These are phyloP conservation scores for Curvularia eragrostidis DNA, from an alignment of 2,329 filamentous ascomycete species.

Conservation along the genomic window DNA sequence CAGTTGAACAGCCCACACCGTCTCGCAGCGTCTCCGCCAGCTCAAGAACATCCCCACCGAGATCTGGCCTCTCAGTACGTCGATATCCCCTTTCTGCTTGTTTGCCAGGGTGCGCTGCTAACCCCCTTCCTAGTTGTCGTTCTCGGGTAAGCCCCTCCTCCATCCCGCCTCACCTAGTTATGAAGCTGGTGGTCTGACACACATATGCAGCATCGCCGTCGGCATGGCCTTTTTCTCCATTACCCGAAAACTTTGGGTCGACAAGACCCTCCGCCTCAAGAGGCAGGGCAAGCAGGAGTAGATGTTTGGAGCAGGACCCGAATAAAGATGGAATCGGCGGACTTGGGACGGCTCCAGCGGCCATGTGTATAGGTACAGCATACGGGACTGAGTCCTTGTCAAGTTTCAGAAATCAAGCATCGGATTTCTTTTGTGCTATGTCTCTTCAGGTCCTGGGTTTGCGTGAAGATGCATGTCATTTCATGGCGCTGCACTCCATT, in stretches of 20 bases:
- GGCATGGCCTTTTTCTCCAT: conserved; percentile 82
- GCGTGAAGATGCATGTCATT: neutral
- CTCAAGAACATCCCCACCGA: conserved; percentile 91
- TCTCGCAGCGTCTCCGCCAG: conserved; percentile 91
- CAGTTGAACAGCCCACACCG: conserved; percentile 77
- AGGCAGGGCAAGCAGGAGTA: conserved; percentile 63
- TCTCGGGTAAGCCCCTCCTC: conserved; percentile 69
- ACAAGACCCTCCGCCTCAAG: conserved; percentile 90
- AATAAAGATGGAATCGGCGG: conserved; percentile 13
- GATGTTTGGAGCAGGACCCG: conserved; percentile 10
- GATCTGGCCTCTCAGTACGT: conserved; percentile 90
- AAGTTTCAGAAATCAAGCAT: conserved; percentile 32
- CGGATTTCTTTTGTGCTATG: conserved; percentile 33
- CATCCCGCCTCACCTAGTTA: neutral
- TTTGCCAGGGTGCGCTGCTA: conserved; percentile 19
- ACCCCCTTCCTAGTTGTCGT: conserved; percentile 70
- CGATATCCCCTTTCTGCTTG: neutral
- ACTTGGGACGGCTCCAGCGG: conserved; percentile 21
- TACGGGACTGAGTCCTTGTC: conserved; percentile 21
- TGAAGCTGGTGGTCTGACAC: conserved; percentile 31
- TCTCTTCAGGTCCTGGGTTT: neutral
- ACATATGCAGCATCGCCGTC: conserved; percentile 65
- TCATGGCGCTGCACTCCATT: neutral
- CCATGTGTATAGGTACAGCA: conserved; percentile 36
- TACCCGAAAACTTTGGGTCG: conserved; percentile 79